phyloP scores from a whole-genome alignment of 202 grass and related monocot species.

The Brachypodium distachyon region DNA sequence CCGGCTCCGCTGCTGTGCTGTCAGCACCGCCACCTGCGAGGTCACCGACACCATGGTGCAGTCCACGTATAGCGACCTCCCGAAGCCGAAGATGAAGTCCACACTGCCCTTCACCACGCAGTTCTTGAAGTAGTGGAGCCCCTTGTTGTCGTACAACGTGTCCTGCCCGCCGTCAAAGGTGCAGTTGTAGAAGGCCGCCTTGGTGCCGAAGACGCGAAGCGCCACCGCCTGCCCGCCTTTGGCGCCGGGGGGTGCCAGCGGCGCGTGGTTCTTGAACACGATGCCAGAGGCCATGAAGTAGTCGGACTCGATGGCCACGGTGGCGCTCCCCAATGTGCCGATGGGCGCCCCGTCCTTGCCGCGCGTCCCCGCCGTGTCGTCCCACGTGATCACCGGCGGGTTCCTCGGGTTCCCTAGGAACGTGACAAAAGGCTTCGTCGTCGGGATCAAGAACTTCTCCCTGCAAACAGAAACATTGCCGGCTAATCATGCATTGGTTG shows the following conservation, averaged over 20 bases:
- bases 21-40: constrained; percentile 28
- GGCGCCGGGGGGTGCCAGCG: constrained; percentile 1
- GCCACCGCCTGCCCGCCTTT: constrained; percentile 50
- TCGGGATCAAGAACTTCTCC: constrained; percentile 41
- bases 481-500: too few species aligned
- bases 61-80: constrained; percentile 37
- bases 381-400: constrained; percentile 35
- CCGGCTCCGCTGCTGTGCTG: constrained; percentile 34
- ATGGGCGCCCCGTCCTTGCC: constrained; percentile 24
- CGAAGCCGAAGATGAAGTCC: constrained; percentile 62
- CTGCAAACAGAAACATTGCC: neutral
- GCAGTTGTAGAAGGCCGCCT: constrained; percentile 46
- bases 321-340: constrained; percentile 25
- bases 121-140: constrained; percentile 44
- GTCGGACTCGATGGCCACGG: constrained; percentile 33
- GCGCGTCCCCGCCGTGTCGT: constrained; percentile 30
- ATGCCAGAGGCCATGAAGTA: constrained; percentile 39
- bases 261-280: constrained; percentile 32
- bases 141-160: constrained; percentile 48
- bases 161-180: constrained; percentile 37
- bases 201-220: constrained; percentile 34
- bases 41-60: constrained; percentile 36
- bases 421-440: constrained; percentile 35
- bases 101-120: constrained; percentile 38
- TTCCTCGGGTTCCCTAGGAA: constrained; percentile 12